Evolutionary conservation across 805 yeast genomes (phyloP).

Genomic region (Jamesozyma spencerorum): DNA sequence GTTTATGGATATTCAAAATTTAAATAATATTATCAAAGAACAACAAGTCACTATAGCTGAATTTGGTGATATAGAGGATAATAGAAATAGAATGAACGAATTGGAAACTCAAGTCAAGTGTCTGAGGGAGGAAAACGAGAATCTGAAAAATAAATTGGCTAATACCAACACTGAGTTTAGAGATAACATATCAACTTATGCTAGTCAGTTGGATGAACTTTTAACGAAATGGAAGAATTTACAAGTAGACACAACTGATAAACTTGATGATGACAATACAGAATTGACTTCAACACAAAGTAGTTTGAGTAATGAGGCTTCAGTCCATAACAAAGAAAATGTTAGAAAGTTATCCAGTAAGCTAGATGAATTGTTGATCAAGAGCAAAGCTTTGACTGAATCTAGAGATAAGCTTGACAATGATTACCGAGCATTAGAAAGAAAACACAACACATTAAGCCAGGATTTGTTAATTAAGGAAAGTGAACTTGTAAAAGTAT

Average conservation of each 20-base stretch:
- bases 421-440: slow-evolving; percentile 26
- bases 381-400: slow-evolving; percentile 36
- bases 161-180: slow-evolving; percentile 28
- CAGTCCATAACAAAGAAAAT: slow-evolving; percentile 21
- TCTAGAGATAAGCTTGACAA: slow-evolving; percentile 25
- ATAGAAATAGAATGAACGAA: slow-evolving; percentile 39
- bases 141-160: slow-evolving; percentile 33
- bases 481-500: slow-evolving; percentile 36
- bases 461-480: slow-evolving; percentile 24
- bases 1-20: slow-evolving; percentile 40
- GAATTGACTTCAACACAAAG: slow-evolving; percentile 6
- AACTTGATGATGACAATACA: background rate
- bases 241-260: slow-evolving; percentile 3
- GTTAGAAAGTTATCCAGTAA: slow-evolving; percentile 43
- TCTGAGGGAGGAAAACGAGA: slow-evolving; percentile 37
- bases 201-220: slow-evolving; percentile 22
- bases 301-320: slow-evolving; percentile 6
- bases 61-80: slow-evolving; percentile 36
- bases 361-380: slow-evolving; percentile 44
- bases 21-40: slow-evolving; percentile 45
- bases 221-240: slow-evolving; percentile 19
- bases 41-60: slow-evolving; percentile 43
- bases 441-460: slow-evolving; percentile 21
- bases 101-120: slow-evolving; percentile 39
- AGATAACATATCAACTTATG: slow-evolving; percentile 22